A percentile compares a stretch with the other conserved stretches of the same genome.
Conservation (phyloP, 2,329 filamentous ascomycete genomes). For the Leptographium flavum region DNA sequence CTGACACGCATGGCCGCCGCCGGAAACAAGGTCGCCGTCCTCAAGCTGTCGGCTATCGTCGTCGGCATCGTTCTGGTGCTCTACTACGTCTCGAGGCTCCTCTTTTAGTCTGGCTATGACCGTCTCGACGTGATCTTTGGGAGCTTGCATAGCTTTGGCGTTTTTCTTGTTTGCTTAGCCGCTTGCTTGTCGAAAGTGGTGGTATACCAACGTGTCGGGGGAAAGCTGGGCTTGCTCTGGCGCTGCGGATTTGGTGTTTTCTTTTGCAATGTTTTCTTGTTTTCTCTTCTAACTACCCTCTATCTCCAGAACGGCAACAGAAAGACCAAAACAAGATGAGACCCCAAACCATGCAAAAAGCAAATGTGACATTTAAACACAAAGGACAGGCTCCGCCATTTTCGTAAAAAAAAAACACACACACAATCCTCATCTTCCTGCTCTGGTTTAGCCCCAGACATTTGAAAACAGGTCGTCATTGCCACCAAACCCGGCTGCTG, state of each 20-base stretch:
- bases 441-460: constrained; percentile 60
- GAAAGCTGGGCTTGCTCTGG: neutral
- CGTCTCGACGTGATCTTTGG: too few relatives aligned
- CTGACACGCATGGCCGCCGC: constrained; percentile 80
- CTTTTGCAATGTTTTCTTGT: neutral
- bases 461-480: constrained; percentile 89
- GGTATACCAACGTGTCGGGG: neutral
- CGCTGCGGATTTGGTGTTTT: neutral
- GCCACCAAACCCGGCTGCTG: constrained; percentile 43
- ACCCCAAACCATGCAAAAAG: neutral
- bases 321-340: neutral
- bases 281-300: neutral
- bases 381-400: neutral
- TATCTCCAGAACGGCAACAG: neutral
- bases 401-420: too few relatives aligned
- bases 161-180: neutral
- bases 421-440: neutral
- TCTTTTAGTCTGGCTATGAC: constrained; percentile 30
- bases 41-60: constrained; percentile 79
- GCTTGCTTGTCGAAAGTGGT: neutral
- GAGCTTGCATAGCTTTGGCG: constrained; percentile 4
- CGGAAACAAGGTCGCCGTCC: constrained; percentile 79
- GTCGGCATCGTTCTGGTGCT: constrained; percentile 58
- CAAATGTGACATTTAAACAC: neutral
- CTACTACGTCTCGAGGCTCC: constrained; percentile 55